phyloP scores from a whole-genome alignment of 1,284 basidiomycete species.

The Microbotryum saponariae region DNA sequence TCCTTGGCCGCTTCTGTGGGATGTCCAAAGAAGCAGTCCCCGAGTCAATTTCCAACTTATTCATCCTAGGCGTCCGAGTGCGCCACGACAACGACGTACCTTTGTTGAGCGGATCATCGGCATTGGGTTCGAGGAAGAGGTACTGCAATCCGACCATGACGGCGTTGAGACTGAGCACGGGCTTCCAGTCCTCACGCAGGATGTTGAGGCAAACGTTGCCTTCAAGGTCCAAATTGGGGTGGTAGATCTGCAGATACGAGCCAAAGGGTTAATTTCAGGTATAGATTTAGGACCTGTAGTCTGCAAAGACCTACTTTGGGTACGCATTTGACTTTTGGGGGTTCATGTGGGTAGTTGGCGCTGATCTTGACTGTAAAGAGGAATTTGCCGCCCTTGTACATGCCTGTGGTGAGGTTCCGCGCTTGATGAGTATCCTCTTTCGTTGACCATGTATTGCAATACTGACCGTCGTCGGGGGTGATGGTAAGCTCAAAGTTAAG shows the following conservation, averaged over 20 bases:
- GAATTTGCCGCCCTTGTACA: constrained; percentile 95
- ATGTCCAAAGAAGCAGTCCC: not conserved
- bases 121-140: constrained; percentile 95
- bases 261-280: too few relatives aligned
- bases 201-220: constrained; percentile 59
- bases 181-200: constrained; percentile 99
- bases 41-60: not conserved
- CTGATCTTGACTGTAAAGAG: constrained; percentile 91
- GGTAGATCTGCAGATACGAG: constrained; percentile 68
- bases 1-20: constrained; percentile 84
- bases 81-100: constrained; percentile 50
- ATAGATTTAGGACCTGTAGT: too few relatives aligned
- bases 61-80: constrained; percentile 1
- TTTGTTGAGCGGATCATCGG: constrained; percentile 97
- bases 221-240: constrained; percentile 95
- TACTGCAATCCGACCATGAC: constrained; percentile 98
- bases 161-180: constrained; percentile 90
- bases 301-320: constrained; percentile 61
- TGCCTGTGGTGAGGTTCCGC: constrained; percentile 53
- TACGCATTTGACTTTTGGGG: constrained; percentile 95
- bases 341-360: constrained; percentile 97
- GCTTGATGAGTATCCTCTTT: too few relatives aligned
- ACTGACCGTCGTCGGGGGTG: constrained; percentile 85
- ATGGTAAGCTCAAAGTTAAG: constrained; percentile 95
- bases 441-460: not conserved